phyloP scores from a whole-genome alignment of 768 basidiomycete genomes.

The Pulveroboletus sp. region DNA sequence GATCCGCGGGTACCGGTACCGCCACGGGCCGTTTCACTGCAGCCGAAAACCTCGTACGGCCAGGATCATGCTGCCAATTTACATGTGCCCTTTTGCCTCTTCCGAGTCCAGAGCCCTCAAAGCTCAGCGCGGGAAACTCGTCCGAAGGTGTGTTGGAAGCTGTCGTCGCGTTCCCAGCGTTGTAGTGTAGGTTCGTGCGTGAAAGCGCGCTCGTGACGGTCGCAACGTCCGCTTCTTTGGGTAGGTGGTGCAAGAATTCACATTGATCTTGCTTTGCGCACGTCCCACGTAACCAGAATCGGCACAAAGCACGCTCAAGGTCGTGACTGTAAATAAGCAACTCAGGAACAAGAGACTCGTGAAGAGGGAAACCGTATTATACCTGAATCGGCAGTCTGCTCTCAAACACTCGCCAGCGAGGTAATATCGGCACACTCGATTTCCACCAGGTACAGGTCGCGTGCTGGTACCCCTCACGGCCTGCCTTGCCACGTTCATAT shows the following conservation, averaged over 20 bases:
- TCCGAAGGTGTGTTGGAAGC: constrained; percentile 34
- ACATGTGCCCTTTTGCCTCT: constrained; percentile 43
- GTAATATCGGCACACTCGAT: constrained; percentile 91
- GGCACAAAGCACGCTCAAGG: constrained; percentile 87
- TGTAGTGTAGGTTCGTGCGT: constrained; percentile 55
- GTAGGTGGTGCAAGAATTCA: constrained; percentile 93
- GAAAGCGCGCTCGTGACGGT: constrained; percentile 65
- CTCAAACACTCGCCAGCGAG: constrained; percentile 93
- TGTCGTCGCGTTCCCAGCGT: constrained; percentile 35
- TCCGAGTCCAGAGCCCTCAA: constrained; percentile 36
- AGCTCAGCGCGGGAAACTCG: constrained; percentile 71
- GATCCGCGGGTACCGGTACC: constrained; percentile 34
- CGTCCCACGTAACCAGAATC: constrained; percentile 97
- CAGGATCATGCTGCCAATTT: constrained; percentile 63
- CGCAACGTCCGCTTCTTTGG: constrained; percentile 78
- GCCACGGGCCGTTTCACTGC: constrained; percentile 71
- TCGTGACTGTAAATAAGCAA: constrained; percentile 63
- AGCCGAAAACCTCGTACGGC: constrained; percentile 84
- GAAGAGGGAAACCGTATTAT: constrained; percentile 19
- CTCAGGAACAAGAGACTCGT: constrained; percentile 8
- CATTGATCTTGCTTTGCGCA: constrained; percentile 96
- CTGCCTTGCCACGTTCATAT: constrained; percentile 18
- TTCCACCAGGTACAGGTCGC: constrained; percentile 44
- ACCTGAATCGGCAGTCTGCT: constrained; percentile 98
- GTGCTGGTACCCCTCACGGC: constrained; percentile 26